Conservation (phyloP, 129 eudicot species). For the Chrysanthemum makinoi region DNA sequence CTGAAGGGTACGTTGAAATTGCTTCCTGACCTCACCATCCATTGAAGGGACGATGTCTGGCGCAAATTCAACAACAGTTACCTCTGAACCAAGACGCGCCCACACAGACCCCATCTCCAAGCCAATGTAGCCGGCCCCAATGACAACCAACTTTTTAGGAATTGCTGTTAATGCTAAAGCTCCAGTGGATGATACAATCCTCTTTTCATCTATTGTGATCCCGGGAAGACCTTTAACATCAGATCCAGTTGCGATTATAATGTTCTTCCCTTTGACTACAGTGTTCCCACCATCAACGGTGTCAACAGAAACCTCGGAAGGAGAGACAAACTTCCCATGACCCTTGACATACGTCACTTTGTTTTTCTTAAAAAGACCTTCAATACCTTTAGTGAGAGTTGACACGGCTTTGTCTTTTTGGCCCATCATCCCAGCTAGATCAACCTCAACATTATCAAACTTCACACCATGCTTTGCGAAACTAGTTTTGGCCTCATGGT, state of each 20-base stretch:
- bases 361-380: conserved; percentile 86
- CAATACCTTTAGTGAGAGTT: conserved; percentile 69
- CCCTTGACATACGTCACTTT: conserved; percentile 87
- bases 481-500: conserved; percentile 75
- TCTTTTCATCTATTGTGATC: conserved; percentile 27
- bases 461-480: conserved; percentile 83
- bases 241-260: conserved; percentile 29
- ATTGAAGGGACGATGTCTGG: conserved; percentile 20
- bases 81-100: conserved; percentile 27
- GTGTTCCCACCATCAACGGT: conserved; percentile 15
- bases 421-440: conserved; percentile 87
- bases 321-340: conserved; percentile 72
- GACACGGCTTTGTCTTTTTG: conserved; percentile 90
- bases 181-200: conserved; percentile 26
- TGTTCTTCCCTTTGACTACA: conserved; percentile 22
- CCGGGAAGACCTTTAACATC: conserved; percentile 29
- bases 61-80: conserved; percentile 25
- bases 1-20: conserved; percentile 86
- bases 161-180: conserved; percentile 22
- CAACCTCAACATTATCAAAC: conserved; percentile 63
- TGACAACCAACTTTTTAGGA: conserved; percentile 20
- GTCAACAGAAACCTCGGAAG: conserved; percentile 56
- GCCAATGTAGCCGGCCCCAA: conserved; percentile 29
- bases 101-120: conserved; percentile 31
- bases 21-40: conserved; percentile 37